Evolutionary conservation across 2,329 filamentous ascomycete genomes (phyloP), one percentile per base, ranked within the genome.

Genomic region (Zymoseptoria pseudotritici): DNA sequence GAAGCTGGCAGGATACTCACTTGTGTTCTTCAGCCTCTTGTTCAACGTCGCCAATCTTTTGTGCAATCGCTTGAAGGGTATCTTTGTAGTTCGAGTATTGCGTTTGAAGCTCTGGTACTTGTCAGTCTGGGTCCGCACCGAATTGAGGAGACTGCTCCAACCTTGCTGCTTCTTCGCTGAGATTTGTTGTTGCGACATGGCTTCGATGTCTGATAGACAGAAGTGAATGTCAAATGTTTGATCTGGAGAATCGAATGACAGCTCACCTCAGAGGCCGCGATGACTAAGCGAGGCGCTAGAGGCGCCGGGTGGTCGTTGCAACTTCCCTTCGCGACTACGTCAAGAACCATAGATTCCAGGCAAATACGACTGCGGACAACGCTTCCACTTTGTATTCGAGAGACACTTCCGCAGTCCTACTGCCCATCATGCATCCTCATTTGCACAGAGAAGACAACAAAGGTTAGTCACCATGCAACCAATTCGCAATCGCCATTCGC

Each of bases 11-110:
- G 51, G 55, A 55, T 19, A 61, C 76, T 74, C 78, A 97, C 94
- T 96, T 97, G 81, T 99, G 94, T 75, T 99, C 94, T 76, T 99
- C 94, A 20, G 90, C 87, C 75, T 97, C 94, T 74, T 96, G 91
- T 78, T 99, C 94, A 59, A 99, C 92, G 72, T 97, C 92, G 50
- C 94, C 94, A 68, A 99, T 97, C 76, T 96, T 97, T 72, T 91
- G 88, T 29, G 94, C 94, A 70, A 99, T 86, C 72, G 94, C 90
- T 77, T 97, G 93, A 60, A 99, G 83, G 36, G 81, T 85, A 70
- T 83, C 86, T 71, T 87, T 87, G 80, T 83, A 93, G 76, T 86
- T 90, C 66, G 84, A 84, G 74, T 94, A 94, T 69, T 90, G 88
- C 55, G 82, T 78, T 77, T 94, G 90, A 66, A 94, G 84, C 73